phyloP scores from a whole-genome alignment of 1,284 basidiomycete genomes.

The Vanrija humicola region DNA sequence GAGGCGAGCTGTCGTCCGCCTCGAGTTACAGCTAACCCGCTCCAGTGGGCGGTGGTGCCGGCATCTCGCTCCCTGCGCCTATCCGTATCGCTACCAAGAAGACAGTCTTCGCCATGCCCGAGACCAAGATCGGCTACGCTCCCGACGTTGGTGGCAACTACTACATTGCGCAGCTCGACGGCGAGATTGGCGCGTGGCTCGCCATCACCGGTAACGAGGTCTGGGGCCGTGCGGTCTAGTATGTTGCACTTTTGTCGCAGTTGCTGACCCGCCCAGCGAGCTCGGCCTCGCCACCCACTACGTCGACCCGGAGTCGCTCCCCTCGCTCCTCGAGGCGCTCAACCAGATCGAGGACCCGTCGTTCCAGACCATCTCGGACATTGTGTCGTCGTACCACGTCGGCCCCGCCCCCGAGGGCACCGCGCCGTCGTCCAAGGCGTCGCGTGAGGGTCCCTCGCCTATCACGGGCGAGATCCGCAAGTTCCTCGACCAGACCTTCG shows the following conservation, averaged over 20 bases:
- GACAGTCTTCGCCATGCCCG: constrained; percentile 94
- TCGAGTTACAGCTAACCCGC: background rate
- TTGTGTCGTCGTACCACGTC: constrained; percentile 27
- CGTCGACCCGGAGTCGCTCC: constrained; percentile 69
- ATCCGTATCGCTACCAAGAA: constrained; percentile 94
- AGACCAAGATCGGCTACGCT: constrained; percentile 73
- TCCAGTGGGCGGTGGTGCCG: constrained; percentile 92
- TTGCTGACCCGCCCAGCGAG: constrained; percentile 56
- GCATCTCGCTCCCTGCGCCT: constrained; percentile 78
- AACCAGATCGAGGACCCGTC: constrained; percentile 38
- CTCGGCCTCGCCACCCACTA: constrained; percentile 89
- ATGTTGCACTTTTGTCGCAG: constrained; percentile 41
- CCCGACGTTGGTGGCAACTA: constrained; percentile 77
- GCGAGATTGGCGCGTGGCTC: constrained; percentile 86
- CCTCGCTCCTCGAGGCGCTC: constrained; percentile 56
- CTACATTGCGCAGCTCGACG: constrained; percentile 86
- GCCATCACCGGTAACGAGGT: constrained; percentile 77
- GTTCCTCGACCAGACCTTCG: constrained; percentile 76
- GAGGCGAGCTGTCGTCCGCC: background rate
- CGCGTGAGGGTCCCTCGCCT: constrained; percentile 56
- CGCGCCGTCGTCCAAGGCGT: constrained; percentile 59
- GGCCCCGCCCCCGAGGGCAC: constrained; percentile 49
- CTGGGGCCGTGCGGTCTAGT: constrained; percentile 77
- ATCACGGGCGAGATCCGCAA: constrained; percentile 63
- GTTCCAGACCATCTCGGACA: constrained; percentile 19